These are phyloP conservation scores for Monosiga brevicollis DNA, from an alignment of 78 protist genomes.

Conservation along the genomic window DNA sequence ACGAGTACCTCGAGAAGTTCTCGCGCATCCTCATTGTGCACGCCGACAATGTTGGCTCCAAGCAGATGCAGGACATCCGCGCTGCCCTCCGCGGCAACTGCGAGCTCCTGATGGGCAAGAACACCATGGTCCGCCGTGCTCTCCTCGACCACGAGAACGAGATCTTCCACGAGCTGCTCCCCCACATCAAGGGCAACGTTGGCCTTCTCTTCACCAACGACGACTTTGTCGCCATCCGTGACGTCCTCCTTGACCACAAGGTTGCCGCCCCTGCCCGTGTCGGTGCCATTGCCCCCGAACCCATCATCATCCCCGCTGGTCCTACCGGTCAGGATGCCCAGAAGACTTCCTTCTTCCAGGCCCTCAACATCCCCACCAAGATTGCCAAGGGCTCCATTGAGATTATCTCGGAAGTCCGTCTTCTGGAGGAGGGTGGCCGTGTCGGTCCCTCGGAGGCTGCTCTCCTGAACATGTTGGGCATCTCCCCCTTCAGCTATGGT, in stretches of 20 bases:
- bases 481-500: constrained; percentile 96
- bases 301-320: constrained; percentile 88
- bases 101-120: constrained; percentile 93
- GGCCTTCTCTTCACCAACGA: constrained; percentile 94
- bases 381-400: constrained; percentile 94
- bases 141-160: background rate
- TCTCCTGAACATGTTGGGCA: constrained; percentile 91
- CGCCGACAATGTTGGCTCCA: constrained; percentile 94
- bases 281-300: constrained; percentile 88
- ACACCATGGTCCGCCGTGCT: constrained; percentile 86
- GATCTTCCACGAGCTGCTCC: constrained; percentile 26
- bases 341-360: constrained; percentile 97
- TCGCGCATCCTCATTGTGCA: constrained; percentile 65
- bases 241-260: constrained; percentile 32
- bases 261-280: constrained; percentile 93
- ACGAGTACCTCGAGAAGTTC: constrained; percentile 29
- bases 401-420: constrained; percentile 75
- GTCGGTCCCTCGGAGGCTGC: constrained; percentile 94
- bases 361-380: constrained; percentile 96
- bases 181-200: constrained; percentile 70
- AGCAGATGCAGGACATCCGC: constrained; percentile 86
- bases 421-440: constrained; percentile 81
- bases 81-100: constrained; percentile 88
- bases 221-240: constrained; percentile 56
- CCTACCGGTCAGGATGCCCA: constrained; percentile 96